Percentiles rank a stretch among this genome's conserved stretches.
Evolutionary conservation across 2,329 filamentous ascomycete species (phyloP).

Genomic region (Fragosphaeria purpurea): DNA sequence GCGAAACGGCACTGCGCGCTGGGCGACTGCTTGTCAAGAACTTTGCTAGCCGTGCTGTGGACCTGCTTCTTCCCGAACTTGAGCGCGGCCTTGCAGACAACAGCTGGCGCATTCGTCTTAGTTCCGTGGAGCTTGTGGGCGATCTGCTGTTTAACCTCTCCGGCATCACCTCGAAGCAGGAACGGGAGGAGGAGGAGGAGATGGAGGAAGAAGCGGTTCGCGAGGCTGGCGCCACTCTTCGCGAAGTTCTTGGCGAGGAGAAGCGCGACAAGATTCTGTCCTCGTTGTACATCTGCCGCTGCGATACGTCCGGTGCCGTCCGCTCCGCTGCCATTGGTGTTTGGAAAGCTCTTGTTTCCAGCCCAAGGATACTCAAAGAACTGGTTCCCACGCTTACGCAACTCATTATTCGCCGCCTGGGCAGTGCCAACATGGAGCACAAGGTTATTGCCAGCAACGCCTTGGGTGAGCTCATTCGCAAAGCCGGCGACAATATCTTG

Average conservation of each 20-base stretch:
- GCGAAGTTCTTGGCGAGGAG: conserved; percentile 89
- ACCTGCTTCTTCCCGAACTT: conserved; percentile 85
- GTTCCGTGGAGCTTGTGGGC: conserved; percentile 93
- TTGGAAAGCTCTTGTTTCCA: conserved; percentile 94
- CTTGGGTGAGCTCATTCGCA: conserved; percentile 90
- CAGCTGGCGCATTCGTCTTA: conserved; percentile 94
- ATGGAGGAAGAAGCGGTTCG: conserved; percentile 67
- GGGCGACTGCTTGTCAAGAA: conserved; percentile 96
- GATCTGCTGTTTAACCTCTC: conserved; percentile 97
- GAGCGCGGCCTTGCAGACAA: conserved; percentile 96
- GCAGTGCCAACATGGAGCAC: conserved; percentile 95
- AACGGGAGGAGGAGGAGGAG: conserved; percentile 63
- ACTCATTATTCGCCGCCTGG: conserved; percentile 85
- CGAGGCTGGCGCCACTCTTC: conserved; percentile 84
- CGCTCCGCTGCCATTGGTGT: conserved; percentile 82
- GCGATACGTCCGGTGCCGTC: conserved; percentile 88
- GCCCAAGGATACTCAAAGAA: conserved; percentile 86
- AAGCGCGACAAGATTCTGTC: conserved; percentile 95
- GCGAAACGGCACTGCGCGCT: conserved; percentile 89
- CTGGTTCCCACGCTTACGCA: conserved; percentile 90
- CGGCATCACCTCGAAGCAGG: conserved; percentile 66
- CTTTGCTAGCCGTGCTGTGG: conserved; percentile 89
- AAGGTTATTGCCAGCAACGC: conserved; percentile 98
- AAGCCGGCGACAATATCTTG: conserved; percentile 88
- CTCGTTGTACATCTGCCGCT: conserved; percentile 94